A percentile compares a stretch with the other conserved stretches of the same genome.
Evolutionary conservation across 106 monocot species (phyloP).

Genomic region (Acorus calamus): DNA sequence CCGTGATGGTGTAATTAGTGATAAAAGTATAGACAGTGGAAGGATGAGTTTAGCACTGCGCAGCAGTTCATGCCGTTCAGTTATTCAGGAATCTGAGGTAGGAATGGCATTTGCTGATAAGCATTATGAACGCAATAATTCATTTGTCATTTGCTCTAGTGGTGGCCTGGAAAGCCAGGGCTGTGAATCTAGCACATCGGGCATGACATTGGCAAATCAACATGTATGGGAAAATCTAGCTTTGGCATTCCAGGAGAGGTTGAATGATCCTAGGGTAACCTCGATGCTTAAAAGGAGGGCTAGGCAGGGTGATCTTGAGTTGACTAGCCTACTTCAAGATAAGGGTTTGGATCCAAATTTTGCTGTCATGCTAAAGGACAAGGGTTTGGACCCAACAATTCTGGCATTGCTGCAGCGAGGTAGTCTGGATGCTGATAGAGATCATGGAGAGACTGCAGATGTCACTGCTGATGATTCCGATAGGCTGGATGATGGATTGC

Average conservation of each 20-base stretch:
- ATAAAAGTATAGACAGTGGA: conserved; percentile 63
- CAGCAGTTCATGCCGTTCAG: conserved; percentile 79
- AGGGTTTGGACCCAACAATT: conserved; percentile 89
- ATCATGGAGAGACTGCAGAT: conserved; percentile 62
- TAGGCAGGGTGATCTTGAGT: conserved; percentile 59
- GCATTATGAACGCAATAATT: conserved; percentile 32
- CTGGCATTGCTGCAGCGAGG: conserved; percentile 81
- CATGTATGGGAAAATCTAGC: conserved; percentile 62
- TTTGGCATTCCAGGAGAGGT: conserved; percentile 55
- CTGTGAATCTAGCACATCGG: conserved; percentile 64
- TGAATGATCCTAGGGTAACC: conserved; percentile 84
- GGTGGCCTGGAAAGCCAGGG: conserved; percentile 76
- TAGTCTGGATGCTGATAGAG: conserved; percentile 97
- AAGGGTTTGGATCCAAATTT: conserved; percentile 98
- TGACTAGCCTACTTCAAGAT: conserved; percentile 76
- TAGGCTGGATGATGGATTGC: conserved; percentile 51
- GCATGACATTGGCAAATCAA: conserved; percentile 38
- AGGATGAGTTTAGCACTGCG: conserved; percentile 63
- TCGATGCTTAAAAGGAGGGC: conserved; percentile 78
- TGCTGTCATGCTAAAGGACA: conserved; percentile 88
- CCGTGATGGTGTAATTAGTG: conserved; percentile 62
- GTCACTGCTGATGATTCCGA: conserved; percentile 63
- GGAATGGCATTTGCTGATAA: conserved; percentile 24
- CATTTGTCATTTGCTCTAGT: conserved; percentile 48
- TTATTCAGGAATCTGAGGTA: conserved; percentile 64